Percentiles rank a stretch among this genome's conserved stretches.
Conservation (phyloP, 768 basidiomycete genomes). For the Boletellus ananas region DNA sequence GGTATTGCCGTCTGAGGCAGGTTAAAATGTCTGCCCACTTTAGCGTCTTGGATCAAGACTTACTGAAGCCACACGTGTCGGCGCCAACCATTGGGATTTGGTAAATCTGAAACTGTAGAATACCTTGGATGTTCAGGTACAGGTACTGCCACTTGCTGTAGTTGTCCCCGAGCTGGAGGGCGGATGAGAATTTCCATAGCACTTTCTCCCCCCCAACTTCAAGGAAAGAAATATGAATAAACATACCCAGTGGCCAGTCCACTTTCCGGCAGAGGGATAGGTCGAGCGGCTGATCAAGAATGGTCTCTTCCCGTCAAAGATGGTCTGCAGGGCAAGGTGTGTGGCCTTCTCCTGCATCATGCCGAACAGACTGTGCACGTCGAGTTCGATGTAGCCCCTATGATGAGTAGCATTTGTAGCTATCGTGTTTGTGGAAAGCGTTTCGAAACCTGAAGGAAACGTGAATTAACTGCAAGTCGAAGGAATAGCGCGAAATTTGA, state of each 20-base stretch:
- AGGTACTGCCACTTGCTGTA: constrained; percentile 73
- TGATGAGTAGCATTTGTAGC: constrained; percentile 72
- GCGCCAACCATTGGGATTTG: constrained; percentile 83
- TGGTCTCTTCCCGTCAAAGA: constrained; percentile 59
- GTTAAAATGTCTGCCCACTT: neutral
- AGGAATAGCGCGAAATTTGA: constrained; percentile 19
- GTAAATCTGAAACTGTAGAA: constrained; percentile 81
- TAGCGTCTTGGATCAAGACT: neutral
- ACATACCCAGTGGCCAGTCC: constrained; percentile 68
- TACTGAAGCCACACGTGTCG: constrained; percentile 48
- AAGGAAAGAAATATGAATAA: neutral
- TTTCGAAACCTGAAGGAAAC: constrained; percentile 40
- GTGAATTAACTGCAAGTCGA: neutral
- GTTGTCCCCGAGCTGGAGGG: constrained; percentile 65
- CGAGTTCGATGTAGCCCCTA: constrained; percentile 58
- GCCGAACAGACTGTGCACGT: constrained; percentile 70
- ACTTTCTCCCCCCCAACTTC: neutral
- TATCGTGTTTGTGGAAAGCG: constrained; percentile 51
- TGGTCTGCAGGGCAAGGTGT: constrained; percentile 50
- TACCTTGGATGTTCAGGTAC: constrained; percentile 65
- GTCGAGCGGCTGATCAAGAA: constrained; percentile 71
- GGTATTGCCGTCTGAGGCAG: constrained; percentile 48
- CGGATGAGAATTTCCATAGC: neutral
- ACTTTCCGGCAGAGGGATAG: constrained; percentile 63
- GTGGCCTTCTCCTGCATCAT: constrained; percentile 69